Evolutionary conservation across 768 basidiomycete genomes (phyloP), one percentile per base, ranked within the genome.

Genomic region (Chalciporus sphaerocephalus): DNA sequence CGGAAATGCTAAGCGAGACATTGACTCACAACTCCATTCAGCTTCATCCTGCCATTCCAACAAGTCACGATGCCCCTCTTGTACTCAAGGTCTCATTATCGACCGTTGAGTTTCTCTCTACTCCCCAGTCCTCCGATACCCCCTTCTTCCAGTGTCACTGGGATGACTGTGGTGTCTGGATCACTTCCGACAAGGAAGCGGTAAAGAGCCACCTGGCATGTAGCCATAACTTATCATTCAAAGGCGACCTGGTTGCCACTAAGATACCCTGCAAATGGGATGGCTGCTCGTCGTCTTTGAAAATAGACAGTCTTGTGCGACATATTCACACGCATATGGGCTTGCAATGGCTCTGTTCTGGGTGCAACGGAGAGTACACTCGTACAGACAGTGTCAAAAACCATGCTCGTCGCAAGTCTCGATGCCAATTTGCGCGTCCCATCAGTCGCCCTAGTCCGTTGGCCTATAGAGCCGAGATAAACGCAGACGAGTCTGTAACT

Each of bases 71-170:
- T 6, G 37, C 4, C 1, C 12, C 5, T 27, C 38, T 35, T 22
- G 28, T 32, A 2, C 7, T 40, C 23, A 50, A 25, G 8, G 55
- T 60, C 43, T 34, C 48, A 8, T 21, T 39, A 11, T 25, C 33
- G 9, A 34, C 17, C 1, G 16, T 60, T 2, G 50, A 52, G 18
- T 48, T 57, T 20, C 53, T 53, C 2, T 13, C 11, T 13, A 11
- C 6, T 9, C 3, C 18, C 22, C 13, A 12, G 2, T 9, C 5
- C 15, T 12, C 2, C 15, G 47, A 48, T 0, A 13, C 4, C 0
- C n/a, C 12, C 0, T 62, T 61, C 36, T 61, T 57, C 41, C 44
- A 17, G 15, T 61, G 60, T 22, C 25, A 24, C 8, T 59, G 57
- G 54, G 21, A 20, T 5, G 12, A 17, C 23, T 61, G 60, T 5